These are phyloP conservation scores for Phytopythium delawarense DNA, from an alignment of 352 stramenopile genomes.

Conservation along the genomic window DNA sequence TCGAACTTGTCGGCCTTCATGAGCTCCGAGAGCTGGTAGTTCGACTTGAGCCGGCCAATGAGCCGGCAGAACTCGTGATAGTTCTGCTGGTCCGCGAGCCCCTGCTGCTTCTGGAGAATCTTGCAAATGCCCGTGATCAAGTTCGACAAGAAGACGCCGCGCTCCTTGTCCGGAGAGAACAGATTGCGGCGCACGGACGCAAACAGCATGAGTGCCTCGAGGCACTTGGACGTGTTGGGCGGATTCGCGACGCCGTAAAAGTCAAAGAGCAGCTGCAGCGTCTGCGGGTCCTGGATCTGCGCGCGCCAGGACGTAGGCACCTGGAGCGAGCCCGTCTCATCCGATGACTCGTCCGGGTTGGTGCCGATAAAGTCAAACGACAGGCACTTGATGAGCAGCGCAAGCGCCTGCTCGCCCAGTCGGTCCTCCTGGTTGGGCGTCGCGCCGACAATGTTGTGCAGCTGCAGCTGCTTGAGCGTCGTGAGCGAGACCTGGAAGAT, in stretches of 20 bases:
- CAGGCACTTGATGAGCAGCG: constrained; percentile 93
- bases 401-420: constrained; percentile 92
- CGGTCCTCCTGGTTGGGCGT: constrained; percentile 88
- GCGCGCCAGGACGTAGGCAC: constrained; percentile 94
- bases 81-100: constrained; percentile 98
- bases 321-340: constrained; percentile 97
- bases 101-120: constrained; percentile 93
- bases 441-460: constrained; percentile 79
- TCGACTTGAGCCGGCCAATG: constrained; percentile 96
- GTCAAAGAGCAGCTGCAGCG: constrained; percentile 94
- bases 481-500: constrained; percentile 97
- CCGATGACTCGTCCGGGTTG: constrained; percentile 96
- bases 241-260: constrained; percentile 94
- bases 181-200: constrained; percentile 94
- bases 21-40: constrained; percentile 97
- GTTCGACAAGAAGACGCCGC: constrained; percentile 90
- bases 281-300: constrained; percentile 93
- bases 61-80: constrained; percentile 99
- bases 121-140: constrained; percentile 92
- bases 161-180: constrained; percentile 96
- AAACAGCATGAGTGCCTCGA: constrained; percentile 96
- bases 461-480: constrained; percentile 94
- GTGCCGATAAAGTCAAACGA: constrained; percentile 99
- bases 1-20: constrained; percentile 96
- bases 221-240: constrained; percentile 93